Base-by-base conservation (phyloP, 2,329 filamentous ascomycete genomes). In the Alternaria sp. region DNA sequence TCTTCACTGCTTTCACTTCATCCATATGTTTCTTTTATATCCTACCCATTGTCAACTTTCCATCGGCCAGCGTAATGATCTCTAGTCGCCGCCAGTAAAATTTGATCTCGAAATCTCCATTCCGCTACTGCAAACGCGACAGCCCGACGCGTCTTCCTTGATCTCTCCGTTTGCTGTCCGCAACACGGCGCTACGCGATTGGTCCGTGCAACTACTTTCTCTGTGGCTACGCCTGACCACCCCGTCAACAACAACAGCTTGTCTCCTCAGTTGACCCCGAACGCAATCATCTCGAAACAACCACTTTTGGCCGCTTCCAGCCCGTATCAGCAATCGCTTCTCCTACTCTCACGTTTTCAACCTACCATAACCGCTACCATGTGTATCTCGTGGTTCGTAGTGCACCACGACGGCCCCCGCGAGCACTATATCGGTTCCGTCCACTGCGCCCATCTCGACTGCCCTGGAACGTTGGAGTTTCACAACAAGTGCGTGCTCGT, bases 351-450 rank as follows among this genome's bases (percentile, higher is more conserved):
- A 6, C 32, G 19, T 52, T 52, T 23, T 2, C 28, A 7, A 1
- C 3, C 28, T 4, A 52, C 15, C 6, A 15, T 13, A 51, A 47
- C 3, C 6, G n/a, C 49, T 19, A 8, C 6, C 7, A 68, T 68
- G 67, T 68, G 67, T 40, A 57, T 68, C 19, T 44, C 40, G 10
- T 68, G 57, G 53, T 59, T 59, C 45, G 30, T 43, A n/a, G 4
- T 13, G 12, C 52, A 67, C 26, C 15, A 47, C 11, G 43, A 57
- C 30, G 53, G 46, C 28, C 21, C 21, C 6, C 50, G 30, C 2
- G 23, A 56, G 17, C 57, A 60, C 30, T 19, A 4, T 15, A 7
- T 47, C 10, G 15, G 1, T 1, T 46, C 10, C 1, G 23, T 53
- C 3, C 61, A 63, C 11, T 68, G 66, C 45, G 45, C 8, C 9